A percentile compares a stretch with the other conserved stretches of the same genome.
phyloP scores from a whole-genome alignment of 331 rosid genomes.

The Malus hybrid region DNA sequence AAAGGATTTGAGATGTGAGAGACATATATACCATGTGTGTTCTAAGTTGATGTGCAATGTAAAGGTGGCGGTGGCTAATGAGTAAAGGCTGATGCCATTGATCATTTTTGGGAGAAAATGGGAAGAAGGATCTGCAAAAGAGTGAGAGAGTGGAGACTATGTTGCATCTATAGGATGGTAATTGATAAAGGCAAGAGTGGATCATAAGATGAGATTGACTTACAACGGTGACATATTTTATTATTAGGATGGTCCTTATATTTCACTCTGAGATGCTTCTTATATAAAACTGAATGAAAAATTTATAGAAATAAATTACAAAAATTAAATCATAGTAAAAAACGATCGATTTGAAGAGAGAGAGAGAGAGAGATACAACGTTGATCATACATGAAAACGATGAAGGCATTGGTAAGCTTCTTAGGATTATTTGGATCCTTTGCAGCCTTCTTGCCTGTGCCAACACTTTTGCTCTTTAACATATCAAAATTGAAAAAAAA shows the following conservation, averaged over 20 bases:
- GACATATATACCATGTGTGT: no score
- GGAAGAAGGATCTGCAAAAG: no score
- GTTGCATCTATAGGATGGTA: no score
- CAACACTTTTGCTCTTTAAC: slow-evolving; percentile 60
- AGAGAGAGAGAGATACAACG: background rate
- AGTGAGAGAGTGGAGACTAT: no score
- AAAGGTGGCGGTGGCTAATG: no score
- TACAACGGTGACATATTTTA: slow-evolving; percentile 70
- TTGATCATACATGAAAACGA: slow-evolving; percentile 61
- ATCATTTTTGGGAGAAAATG: no score
- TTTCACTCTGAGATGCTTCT: slow-evolving; percentile 69
- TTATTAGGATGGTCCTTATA: slow-evolving; percentile 67
- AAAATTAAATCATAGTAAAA: background rate
- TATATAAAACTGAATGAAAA: background rate
- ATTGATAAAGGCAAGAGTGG: no score
- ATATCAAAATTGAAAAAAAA: slow-evolving; percentile 13
- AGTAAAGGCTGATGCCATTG: no score
- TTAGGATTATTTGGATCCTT: slow-evolving; percentile 94
- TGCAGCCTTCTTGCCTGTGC: slow-evolving; percentile 53
- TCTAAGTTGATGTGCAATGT: no score
- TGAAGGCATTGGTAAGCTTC: slow-evolving; percentile 91
- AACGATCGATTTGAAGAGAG: background rate
- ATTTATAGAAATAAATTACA: background rate
- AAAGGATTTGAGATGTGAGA: no score
- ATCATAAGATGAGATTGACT: slow-evolving; percentile 9